Evolutionary conservation across 2,329 filamentous ascomycete species (phyloP), one percentile per base, ranked within the genome.

Genomic region (Fusarium continuum): DNA sequence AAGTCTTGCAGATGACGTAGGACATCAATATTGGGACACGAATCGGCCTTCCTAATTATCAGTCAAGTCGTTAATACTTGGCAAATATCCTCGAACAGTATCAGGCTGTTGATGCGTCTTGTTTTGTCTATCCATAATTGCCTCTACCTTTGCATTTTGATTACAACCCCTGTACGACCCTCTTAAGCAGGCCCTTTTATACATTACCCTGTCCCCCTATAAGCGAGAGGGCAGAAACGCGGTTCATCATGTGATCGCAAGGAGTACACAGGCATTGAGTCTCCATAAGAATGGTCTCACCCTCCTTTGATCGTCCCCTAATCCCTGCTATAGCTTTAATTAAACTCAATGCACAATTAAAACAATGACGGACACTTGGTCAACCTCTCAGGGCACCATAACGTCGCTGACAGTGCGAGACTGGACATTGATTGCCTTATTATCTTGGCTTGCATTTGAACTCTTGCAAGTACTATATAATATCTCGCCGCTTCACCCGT

Each of bases 401-500:
- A 8, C 22, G 7, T 43, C 54, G 11, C 25, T 54, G 29, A 36
- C 47, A 2, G 22, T 25, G 2, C 23, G 25, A 28, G 39, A 32
- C 4, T 60, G 34, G 55, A 8, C 10, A 6, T 6, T 16, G 2
- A 11, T 14, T n/a, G 6, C 11, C 0, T 6, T 47, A n/a, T 11
- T 4, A 0, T 19, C n/a, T 4, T 60, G 56, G 56, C 6, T 54
- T 23, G 3, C 6, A 5, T 60, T 28, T 2, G 36, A 54, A 19
- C 0, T 47, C 5, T 1, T 60, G 17, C 55, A 54, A n/a, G 39
- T 25, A 3, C 14, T 60, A 4, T 60, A 60, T 6, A 60, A 60
- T n/a, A 31, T 60, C 2, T 60, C 56, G 3, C 47, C 56, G 10
- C 39, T 60, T 17, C 56, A 60, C 13, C 56, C 56, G 1, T n/a